These are phyloP conservation scores for Heliosperma pusillum DNA, from an alignment of 148 eudicot genomes.

Conservation along the genomic window DNA sequence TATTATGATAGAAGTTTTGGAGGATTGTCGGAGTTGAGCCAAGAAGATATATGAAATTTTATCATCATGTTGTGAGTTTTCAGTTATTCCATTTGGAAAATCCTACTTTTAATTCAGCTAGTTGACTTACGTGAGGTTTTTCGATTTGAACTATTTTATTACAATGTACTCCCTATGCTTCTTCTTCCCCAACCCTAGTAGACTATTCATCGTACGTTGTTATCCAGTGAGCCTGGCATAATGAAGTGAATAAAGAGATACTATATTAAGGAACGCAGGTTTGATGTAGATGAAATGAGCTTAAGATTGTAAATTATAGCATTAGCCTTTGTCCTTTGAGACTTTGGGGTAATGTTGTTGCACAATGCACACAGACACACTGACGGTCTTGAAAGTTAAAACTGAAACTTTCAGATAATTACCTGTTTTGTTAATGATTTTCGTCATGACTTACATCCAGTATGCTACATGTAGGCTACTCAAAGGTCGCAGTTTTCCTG, in stretches of 20 bases:
- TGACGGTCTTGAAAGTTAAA: neutral
- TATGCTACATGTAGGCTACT: slow-evolving; percentile 52
- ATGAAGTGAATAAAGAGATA: neutral
- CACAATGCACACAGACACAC: neutral
- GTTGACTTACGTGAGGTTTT: neutral
- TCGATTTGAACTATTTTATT: neutral
- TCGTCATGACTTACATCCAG: slow-evolving; percentile 2
- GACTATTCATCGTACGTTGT: neutral
- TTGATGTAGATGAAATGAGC: neutral
- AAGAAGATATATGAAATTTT: neutral
- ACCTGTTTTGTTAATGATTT: neutral
- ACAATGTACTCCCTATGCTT: neutral
- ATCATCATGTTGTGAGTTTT: neutral
- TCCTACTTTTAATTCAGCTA: too few relatives aligned
- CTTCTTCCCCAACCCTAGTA: neutral
- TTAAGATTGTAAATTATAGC: neutral
- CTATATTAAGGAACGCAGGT: neutral
- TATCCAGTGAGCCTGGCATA: neutral
- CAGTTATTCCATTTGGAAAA: neutral
- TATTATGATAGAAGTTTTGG: neutral
- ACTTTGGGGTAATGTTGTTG: neutral
- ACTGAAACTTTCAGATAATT: neutral
- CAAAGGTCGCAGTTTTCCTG: slow-evolving; percentile 95
- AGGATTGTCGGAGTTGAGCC: neutral
- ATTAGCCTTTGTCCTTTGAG: too few relatives aligned